phyloP scores from a whole-genome alignment of 1,139 yeast species.

The Blastobotrys persicus region DNA sequence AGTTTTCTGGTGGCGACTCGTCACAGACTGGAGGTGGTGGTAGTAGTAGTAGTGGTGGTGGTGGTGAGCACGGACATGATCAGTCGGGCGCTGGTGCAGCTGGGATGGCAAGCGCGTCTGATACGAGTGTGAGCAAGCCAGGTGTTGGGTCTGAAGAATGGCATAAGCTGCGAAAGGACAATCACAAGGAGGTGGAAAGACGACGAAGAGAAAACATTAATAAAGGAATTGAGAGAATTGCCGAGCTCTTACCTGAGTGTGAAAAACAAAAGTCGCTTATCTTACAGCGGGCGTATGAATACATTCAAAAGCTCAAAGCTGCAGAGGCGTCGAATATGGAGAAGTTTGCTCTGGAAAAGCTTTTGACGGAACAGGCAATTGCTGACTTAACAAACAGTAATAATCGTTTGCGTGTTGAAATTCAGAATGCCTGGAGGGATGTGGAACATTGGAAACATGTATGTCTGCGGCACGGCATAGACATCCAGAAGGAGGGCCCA shows the following conservation, averaged over 20 bases:
- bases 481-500: not conserved
- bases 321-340: constrained; percentile 85
- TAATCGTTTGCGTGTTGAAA: constrained; percentile 73
- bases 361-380: constrained; percentile 87
- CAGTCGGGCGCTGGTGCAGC: too few relatives aligned
- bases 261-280: constrained; percentile 93
- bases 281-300: constrained; percentile 82
- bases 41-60: not conserved
- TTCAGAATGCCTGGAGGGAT: constrained; percentile 91
- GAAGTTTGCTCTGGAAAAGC: constrained; percentile 90
- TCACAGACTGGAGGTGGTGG: constrained; percentile 10
- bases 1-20: constrained; percentile 10
- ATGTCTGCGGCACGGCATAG: constrained; percentile 22
- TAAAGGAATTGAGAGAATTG: constrained; percentile 80
- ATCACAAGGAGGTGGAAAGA: constrained; percentile 96
- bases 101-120: not conserved
- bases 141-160: constrained; percentile 73
- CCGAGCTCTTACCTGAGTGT: constrained; percentile 77
- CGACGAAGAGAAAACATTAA: constrained; percentile 93
- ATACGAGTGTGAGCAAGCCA: constrained; percentile 34
- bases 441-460: constrained; percentile 73
- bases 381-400: constrained; percentile 74
- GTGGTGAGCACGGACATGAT: not conserved
- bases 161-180: constrained; percentile 80
- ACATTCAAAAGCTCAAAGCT: constrained; percentile 82